Evolutionary conservation across 1,284 basidiomycete genomes (phyloP).

Genomic region (Trichosporon ovoides): DNA sequence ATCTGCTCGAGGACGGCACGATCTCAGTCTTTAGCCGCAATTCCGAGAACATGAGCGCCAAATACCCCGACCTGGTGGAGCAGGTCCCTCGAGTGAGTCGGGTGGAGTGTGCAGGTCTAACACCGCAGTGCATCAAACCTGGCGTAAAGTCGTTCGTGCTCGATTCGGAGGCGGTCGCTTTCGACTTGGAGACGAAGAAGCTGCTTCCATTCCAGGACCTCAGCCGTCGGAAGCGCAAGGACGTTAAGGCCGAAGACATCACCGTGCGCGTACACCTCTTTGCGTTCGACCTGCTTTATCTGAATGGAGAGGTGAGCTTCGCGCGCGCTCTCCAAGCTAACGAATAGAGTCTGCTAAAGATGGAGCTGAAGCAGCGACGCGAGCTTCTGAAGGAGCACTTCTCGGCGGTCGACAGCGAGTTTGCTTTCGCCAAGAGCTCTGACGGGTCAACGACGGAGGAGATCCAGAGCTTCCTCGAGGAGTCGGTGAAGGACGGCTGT

Average conservation of each 20-base stretch:
- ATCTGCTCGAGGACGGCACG: constrained; percentile 70
- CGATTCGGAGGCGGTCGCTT: constrained; percentile 76
- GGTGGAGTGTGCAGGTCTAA: constrained; percentile 10
- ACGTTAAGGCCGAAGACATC: constrained; percentile 63
- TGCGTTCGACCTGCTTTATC: constrained; percentile 56
- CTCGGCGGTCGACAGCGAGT: constrained; percentile 76
- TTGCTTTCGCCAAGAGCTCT: constrained; percentile 84
- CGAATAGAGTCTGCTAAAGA: constrained; percentile 43
- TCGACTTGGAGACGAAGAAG: constrained; percentile 61
- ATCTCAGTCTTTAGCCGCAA: constrained; percentile 92
- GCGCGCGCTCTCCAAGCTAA: not conserved
- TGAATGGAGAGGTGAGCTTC: constrained; percentile 53
- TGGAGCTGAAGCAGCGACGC: constrained; percentile 59
- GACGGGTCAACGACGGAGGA: constrained; percentile 88
- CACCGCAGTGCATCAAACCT: constrained; percentile 69
- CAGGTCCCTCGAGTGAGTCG: constrained; percentile 73
- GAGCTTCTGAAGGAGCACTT: constrained; percentile 74
- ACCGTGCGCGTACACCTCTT: constrained; percentile 56
- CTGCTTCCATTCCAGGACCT: constrained; percentile 80
- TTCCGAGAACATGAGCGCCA: constrained; percentile 99
- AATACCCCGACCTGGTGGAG: constrained; percentile 94
- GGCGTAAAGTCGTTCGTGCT: constrained; percentile 71
- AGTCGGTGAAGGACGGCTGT: constrained; percentile 94
- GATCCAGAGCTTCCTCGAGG: constrained; percentile 90
- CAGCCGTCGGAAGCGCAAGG: constrained; percentile 77